Evolutionary conservation across 2,329 filamentous ascomycete species (phyloP).

Genomic region (Pseudonectria buxi): DNA sequence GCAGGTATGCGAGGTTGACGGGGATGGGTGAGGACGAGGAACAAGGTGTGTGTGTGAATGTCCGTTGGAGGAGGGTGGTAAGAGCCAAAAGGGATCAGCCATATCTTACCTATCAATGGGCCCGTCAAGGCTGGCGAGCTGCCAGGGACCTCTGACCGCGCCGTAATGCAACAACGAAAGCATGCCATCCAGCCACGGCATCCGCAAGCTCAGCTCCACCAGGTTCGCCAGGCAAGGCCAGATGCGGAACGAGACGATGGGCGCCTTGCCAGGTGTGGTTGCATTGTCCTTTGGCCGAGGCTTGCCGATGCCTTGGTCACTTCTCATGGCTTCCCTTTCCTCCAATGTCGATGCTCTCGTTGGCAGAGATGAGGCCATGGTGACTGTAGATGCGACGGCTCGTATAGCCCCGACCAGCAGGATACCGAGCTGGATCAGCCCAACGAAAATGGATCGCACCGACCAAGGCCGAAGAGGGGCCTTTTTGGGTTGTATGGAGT

Average conservation of each 20-base stretch:
- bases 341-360: slow-evolving; percentile 34
- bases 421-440: slow-evolving; percentile 48
- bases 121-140: slow-evolving; percentile 66
- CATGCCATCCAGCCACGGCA: slow-evolving; percentile 82
- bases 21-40: slow-evolving; percentile 12
- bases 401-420: slow-evolving; percentile 57
- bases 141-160: slow-evolving; percentile 66
- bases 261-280: slow-evolving; percentile 37
- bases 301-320: slow-evolving; percentile 17
- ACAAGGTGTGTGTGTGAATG: background rate
- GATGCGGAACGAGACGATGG: slow-evolving; percentile 69
- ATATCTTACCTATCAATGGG: slow-evolving; percentile 80
- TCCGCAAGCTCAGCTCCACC: slow-evolving; percentile 67
- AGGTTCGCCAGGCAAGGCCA: slow-evolving; percentile 70
- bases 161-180: slow-evolving; percentile 71
- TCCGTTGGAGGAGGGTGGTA: slow-evolving; percentile 6
- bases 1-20: slow-evolving; percentile 38
- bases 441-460: slow-evolving; percentile 46
- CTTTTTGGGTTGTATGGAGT: no score
- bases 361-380: slow-evolving; percentile 61
- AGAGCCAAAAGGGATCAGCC: slow-evolving; percentile 25
- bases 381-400: slow-evolving; percentile 56
- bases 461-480: slow-evolving; percentile 26
- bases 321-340: slow-evolving; percentile 15
- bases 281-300: slow-evolving; percentile 5